phyloP scores from a whole-genome alignment of 768 basidiomycete genomes.

The Lactifluus subvellereus region DNA sequence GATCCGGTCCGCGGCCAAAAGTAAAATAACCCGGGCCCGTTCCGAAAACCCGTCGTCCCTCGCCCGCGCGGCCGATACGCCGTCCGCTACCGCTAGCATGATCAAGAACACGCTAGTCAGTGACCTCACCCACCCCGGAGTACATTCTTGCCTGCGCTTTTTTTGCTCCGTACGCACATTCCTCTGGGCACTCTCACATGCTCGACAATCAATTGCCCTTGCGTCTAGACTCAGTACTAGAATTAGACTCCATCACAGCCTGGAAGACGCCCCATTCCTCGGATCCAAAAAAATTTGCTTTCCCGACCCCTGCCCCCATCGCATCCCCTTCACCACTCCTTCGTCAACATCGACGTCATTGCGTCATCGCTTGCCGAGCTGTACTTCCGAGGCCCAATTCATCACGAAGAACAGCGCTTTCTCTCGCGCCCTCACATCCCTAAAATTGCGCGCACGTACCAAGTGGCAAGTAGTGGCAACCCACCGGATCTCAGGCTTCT shows the following conservation, averaged over 20 bases:
- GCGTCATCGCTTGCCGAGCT: slow-evolving; percentile 38
- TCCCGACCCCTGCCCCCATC: slow-evolving; percentile 23
- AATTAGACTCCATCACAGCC: background rate
- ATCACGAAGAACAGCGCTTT: background rate
- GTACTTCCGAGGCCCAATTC: slow-evolving; percentile 32
- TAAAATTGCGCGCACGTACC: background rate
- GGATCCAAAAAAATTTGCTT: background rate
- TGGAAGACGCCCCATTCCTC: slow-evolving; percentile 31
- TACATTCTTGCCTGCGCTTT: background rate
- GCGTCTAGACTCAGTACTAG: background rate
- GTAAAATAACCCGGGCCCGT: no score
- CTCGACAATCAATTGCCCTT: background rate
- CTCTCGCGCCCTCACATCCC: background rate
- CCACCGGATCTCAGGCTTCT: background rate
- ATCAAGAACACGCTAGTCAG: background rate
- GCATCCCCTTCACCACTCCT: slow-evolving; percentile 35
- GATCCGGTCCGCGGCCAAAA: background rate
- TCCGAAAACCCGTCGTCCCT: background rate
- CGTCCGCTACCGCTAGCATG: background rate
- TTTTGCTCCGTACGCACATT: background rate
- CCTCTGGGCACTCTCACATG: background rate
- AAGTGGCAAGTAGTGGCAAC: background rate
- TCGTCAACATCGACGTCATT: slow-evolving; percentile 36
- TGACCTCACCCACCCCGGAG: slow-evolving; percentile 3
- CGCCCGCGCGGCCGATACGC: background rate